Evolutionary conservation across 1,284 basidiomycete genomes (phyloP).

Genomic region (Leucoagaricus sp.): DNA sequence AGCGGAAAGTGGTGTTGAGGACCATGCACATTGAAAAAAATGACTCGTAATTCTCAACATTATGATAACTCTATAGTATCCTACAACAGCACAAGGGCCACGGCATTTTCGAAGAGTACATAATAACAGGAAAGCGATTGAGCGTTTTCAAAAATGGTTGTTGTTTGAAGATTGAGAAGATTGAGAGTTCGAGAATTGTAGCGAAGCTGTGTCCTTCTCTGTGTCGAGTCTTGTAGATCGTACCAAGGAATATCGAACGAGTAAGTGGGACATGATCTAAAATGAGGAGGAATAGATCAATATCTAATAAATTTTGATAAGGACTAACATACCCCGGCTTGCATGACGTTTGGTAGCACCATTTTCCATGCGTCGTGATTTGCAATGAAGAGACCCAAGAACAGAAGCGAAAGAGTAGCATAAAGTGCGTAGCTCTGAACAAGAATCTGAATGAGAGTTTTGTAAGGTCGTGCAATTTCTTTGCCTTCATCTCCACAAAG

Average conservation of each 20-base stretch:
- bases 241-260: background rate
- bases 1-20: no score
- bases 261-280: slow-evolving; percentile 3
- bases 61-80: no score
- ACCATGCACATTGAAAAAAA: no score
- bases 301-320: background rate
- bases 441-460: background rate
- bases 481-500: background rate
- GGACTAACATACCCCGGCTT: background rate
- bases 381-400: background rate
- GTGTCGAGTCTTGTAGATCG: background rate
- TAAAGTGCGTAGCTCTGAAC: slow-evolving; percentile 1
- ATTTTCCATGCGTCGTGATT: background rate
- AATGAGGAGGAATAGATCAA: background rate
- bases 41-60: no score
- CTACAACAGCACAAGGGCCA: no score
- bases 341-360: background rate
- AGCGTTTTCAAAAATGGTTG: no score
- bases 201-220: background rate
- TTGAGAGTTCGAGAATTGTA: background rate
- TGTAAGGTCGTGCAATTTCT: background rate
- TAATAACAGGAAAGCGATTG: no score
- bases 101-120: no score
- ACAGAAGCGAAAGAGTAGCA: background rate
- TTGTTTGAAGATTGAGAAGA: no score